Evolutionary conservation across 2,329 filamentous ascomycete genomes (phyloP), one percentile per base, ranked within the genome.

Genomic region (Beauveria bassiana): DNA sequence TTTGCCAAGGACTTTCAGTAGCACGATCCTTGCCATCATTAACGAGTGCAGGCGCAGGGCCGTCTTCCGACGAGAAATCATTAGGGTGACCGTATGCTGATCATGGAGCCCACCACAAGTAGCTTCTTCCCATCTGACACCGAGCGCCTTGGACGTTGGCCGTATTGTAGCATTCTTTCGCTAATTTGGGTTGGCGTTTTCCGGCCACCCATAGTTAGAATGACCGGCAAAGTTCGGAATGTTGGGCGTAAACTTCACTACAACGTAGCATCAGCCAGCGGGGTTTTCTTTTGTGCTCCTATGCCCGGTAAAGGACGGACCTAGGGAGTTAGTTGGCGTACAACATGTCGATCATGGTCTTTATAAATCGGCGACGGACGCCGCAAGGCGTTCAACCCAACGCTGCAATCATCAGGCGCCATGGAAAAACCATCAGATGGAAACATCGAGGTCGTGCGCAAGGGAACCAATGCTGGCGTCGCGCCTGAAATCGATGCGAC

Each of bases 401-500:
- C 22, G 10, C 45, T n/a, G n/a, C 34, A 42, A 43, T 18, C 16
- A 40, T 49, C 43, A 45, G 31, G 3, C 40, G 12, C 46, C 38
- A 60, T 60, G 57, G 57, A 47, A 20, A 60, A 60, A 34, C 31
- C 47, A 31, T 3, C 40, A 22, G 38, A 60, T 12, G 47, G 53
- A 24, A 50, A 43, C 10, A 53, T 53, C 4, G 40, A 60, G 14
- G 40, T 45, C 14, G 38, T 26, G 24, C 47, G 7, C 38, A 5
- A n/a, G 49, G 40, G 26, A 49, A 24, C 42, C 49, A 26, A 24
- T 26, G n/a, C 38, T 12, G 49, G 2, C 34, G 46, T 60, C 18
- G 57, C 28, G 34, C 45, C 65, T 28, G 63, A 64, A 10, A 66
- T 67, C 26, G 64, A 66, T 14, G 60, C 66, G n/a, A 68, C 67